Evolutionary conservation across 2,329 filamentous ascomycete genomes (phyloP).

Genomic region (Mycocentrospora acerina): DNA sequence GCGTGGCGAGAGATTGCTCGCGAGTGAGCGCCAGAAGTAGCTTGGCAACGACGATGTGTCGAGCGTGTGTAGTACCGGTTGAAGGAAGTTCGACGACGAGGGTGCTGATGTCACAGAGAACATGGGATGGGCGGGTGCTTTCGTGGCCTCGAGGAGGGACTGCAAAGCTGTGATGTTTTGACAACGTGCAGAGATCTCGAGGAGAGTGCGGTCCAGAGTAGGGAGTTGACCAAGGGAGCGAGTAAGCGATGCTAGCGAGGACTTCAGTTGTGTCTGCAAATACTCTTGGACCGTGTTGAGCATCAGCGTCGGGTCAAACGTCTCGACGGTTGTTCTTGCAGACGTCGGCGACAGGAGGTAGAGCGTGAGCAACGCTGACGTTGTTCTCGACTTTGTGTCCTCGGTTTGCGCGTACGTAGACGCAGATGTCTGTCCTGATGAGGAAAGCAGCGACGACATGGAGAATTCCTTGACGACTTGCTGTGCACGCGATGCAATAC

Average conservation of each 20-base stretch:
- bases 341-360: constrained; percentile 77
- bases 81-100: constrained; percentile 58
- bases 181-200: constrained; percentile 79
- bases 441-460: constrained; percentile 59
- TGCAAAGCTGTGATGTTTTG: constrained; percentile 92
- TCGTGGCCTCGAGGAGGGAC: constrained; percentile 68
- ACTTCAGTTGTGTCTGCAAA: constrained; percentile 76
- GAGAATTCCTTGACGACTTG: constrained; percentile 83
- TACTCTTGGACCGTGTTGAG: constrained; percentile 78
- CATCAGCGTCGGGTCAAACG: constrained; percentile 68
- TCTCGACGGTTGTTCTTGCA: constrained; percentile 48
- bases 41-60: constrained; percentile 86
- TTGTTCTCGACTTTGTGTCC: constrained; percentile 71
- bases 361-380: constrained; percentile 73
- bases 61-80: constrained; percentile 71
- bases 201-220: constrained; percentile 75
- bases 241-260: constrained; percentile 72
- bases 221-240: constrained; percentile 78
- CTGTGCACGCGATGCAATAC: constrained; percentile 72
- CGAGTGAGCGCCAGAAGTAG: constrained; percentile 92
- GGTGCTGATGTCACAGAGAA: constrained; percentile 42
- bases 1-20: constrained; percentile 70
- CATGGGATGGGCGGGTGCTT: constrained; percentile 69
- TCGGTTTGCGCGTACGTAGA: constrained; percentile 64
- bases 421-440: constrained; percentile 35